Conservation (phyloP, 257 asterid genomes). For the Solanum piurae region DNA sequence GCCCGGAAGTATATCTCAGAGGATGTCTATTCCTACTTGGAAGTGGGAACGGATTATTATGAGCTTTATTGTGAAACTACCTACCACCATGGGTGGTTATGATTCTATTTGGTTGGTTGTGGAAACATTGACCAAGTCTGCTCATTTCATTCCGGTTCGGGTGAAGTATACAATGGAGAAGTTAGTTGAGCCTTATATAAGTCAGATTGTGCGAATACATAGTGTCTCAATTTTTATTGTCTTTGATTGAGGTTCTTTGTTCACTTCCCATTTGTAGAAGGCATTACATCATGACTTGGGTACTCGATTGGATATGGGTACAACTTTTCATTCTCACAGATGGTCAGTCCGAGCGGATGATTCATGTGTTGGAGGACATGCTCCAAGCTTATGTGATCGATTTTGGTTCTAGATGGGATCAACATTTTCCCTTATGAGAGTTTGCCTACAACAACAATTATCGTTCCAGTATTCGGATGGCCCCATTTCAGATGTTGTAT, state of each 20-base stretch:
- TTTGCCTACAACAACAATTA: no score
- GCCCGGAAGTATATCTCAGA: accelerated
- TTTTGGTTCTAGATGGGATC: no score
- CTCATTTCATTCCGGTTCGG: background rate
- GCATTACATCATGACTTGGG: background rate
- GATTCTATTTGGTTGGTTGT: background rate
- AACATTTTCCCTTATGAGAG: background rate
- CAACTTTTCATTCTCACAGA: no score
- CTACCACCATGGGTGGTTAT: background rate
- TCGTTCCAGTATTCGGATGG: background rate
- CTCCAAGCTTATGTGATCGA: background rate
- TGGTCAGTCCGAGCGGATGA: background rate
- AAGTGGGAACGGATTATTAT: background rate
- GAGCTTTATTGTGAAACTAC: background rate
- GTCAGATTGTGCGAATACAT: background rate
- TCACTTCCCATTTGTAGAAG: background rate
- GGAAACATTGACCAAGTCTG: background rate
- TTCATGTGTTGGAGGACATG: background rate
- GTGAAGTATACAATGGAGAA: background rate
- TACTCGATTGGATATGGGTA: background rate
- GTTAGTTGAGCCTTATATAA: no score
- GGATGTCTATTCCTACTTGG: background rate
- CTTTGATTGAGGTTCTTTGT: background rate
- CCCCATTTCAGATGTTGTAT: background rate
- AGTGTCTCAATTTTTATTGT: background rate